Base-by-base conservation (phyloP, 2,329 filamentous ascomycete genomes). In the Ophiognomonia clavigignenti-juglandacearum region DNA sequence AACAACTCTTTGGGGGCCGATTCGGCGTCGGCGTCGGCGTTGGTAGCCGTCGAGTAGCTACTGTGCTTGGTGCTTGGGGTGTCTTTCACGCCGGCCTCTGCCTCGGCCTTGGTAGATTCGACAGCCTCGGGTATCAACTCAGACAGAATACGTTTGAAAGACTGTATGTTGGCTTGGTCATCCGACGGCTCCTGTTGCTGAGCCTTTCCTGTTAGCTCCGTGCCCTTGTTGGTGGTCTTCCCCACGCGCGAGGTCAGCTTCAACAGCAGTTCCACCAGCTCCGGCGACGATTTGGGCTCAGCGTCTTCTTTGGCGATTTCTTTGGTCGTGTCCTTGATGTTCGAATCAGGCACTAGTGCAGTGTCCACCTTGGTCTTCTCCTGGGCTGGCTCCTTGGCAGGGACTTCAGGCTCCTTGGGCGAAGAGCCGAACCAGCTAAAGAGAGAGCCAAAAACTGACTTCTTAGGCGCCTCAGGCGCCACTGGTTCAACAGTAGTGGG, bases 71-170 rank as follows among this genome's bases (percentile, higher is more conserved):
- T 22, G 23, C 1, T 40, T 16, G 35, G 5, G 4, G 18, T 14
- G 8, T 34, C 42, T 31, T 26, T 29, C 20, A 39, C 45, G 24
- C 26, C 40, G 9, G 16, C 26, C 16, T 44, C 43, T 32, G 26
- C 14, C 6, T 23, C 23, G 16, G 38, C 14, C 10, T 23, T 20
- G 16, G 39, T n/a, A 16, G 31, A 34, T 58, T 36, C 34, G 8
- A 36, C 5, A 16, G 22, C 18, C 51, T 66, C 61, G 45, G 66
- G 62, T 10, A 73, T 70, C 39, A 81, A 61, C 46, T 73, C 66
- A 3, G 70, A 70, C 29, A 81, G 65, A 44, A 79, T 72, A 38
- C 64, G 65, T 54, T 78, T 74, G 52, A 81, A 78, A 9, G 67
- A 67, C 48, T 67, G 65, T 18, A 80, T 61, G 49, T 72, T 72